These are phyloP conservation scores for Tephrocybe rancida DNA, from an alignment of 768 basidiomycete genomes.

Conservation along the genomic window DNA sequence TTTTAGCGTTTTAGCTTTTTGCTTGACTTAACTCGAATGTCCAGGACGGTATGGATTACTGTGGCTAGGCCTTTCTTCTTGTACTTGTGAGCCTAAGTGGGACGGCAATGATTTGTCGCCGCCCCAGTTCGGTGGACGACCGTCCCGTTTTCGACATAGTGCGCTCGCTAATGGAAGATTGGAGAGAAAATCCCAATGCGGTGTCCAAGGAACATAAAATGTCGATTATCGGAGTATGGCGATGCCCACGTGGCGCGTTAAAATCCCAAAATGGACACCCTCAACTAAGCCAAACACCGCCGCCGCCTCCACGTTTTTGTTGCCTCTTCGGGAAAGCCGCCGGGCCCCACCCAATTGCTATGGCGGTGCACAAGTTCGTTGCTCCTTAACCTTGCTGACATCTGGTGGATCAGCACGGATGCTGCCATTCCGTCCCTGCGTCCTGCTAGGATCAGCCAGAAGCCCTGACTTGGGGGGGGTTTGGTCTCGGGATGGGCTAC, in stretches of 20 bases:
- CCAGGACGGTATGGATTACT: conserved; percentile 14
- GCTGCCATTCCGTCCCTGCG: conserved; percentile 4
- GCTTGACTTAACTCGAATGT: conserved; percentile 17
- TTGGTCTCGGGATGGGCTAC: conserved; percentile 5
- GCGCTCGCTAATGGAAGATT: conserved; percentile 17
- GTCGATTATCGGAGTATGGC: conserved; percentile 23
- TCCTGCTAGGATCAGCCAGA: conserved; percentile 9
- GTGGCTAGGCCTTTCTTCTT: conserved; percentile 18
- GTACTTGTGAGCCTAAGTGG: conserved; percentile 23
- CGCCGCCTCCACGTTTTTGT: conserved; percentile 19
- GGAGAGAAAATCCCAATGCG: conserved; percentile 26
- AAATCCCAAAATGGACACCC: conserved; percentile 13
- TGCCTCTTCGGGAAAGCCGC: conserved; percentile 25
- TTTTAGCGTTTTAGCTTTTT: conserved; percentile 28
- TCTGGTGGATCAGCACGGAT: background rate
- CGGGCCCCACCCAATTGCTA: conserved; percentile 26
- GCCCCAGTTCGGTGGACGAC: conserved; percentile 25
- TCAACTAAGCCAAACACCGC: conserved; percentile 21
- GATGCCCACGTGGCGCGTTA: conserved; percentile 26
- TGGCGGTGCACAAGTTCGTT: conserved; percentile 30
- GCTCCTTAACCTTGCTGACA: background rate
- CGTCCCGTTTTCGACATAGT: conserved; percentile 24
- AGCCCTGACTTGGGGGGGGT: no score
- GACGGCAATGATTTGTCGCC: conserved; percentile 25
- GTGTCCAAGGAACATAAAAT: conserved; percentile 30